These are phyloP conservation scores for Evansstolkia leycettana DNA, from an alignment of 495 filamentous ascomycete species.

Conservation along the genomic window DNA sequence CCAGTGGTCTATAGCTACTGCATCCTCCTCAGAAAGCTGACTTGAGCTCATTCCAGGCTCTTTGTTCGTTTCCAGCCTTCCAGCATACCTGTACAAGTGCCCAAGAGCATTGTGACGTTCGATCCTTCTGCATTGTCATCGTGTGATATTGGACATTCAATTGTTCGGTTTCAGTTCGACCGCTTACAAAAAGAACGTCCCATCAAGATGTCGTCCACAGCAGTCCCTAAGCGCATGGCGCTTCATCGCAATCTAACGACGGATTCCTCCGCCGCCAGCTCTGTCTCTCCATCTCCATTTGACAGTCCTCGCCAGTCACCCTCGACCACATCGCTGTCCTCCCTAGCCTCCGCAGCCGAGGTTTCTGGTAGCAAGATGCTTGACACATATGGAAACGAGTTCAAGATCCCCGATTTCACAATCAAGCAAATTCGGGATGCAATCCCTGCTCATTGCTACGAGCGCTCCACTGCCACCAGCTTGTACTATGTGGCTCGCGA, in stretches of 20 bases:
- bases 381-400: constrained; percentile 57
- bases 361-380: constrained; percentile 40
- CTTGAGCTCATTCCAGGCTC: too few relatives aligned
- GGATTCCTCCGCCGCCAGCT: constrained; percentile 49
- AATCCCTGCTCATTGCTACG: constrained; percentile 51
- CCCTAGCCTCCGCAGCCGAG: constrained; percentile 53
- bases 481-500: constrained; percentile 54
- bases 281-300: constrained; percentile 49
- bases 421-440: constrained; percentile 60
- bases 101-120: too few relatives aligned
- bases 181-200: too few relatives aligned
- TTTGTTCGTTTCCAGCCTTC: too few relatives aligned
- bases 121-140: too few relatives aligned
- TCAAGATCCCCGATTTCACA: constrained; percentile 57
- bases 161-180: too few relatives aligned
- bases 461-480: constrained; percentile 48
- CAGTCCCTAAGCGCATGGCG: constrained; percentile 40
- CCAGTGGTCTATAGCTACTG: too few relatives aligned
- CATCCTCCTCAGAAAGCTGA: too few relatives aligned
- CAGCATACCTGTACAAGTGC: too few relatives aligned
- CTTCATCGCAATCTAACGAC: constrained; percentile 38
- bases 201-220: constrained; percentile 46
- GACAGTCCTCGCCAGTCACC: constrained; percentile 64
- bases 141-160: too few relatives aligned
- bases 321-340: constrained; percentile 85